A percentile compares a stretch with the other conserved stretches of the same genome.
Conservation (phyloP, 2,329 filamentous ascomycete genomes). For the Rosellinia necatrix region DNA sequence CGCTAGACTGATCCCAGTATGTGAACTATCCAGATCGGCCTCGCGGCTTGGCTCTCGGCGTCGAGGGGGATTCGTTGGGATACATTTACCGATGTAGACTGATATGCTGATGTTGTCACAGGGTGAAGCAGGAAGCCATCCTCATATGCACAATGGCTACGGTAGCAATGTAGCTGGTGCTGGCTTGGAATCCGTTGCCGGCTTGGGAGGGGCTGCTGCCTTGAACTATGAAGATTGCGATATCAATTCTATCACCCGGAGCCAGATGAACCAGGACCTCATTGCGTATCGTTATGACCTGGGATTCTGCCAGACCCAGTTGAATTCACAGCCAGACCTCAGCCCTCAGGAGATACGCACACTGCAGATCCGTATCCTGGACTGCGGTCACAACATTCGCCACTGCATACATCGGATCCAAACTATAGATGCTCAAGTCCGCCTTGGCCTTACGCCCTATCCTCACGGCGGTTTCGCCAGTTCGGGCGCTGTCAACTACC, state of each 20-base stretch:
- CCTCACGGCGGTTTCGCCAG: background rate
- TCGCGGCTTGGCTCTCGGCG: background rate
- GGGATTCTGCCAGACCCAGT: slow-evolving; percentile 46
- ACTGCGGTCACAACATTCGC: slow-evolving; percentile 51
- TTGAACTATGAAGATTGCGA: slow-evolving; percentile 38
- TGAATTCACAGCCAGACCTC: slow-evolving; percentile 40
- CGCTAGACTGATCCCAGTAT: slow-evolving; percentile 18
- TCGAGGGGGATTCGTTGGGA: too few relatives aligned
- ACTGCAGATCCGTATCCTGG: slow-evolving; percentile 49
- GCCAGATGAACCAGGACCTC: slow-evolving; percentile 50
- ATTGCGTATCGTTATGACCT: slow-evolving; percentile 49
- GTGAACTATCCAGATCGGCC: background rate
- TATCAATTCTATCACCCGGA: slow-evolving; percentile 39
- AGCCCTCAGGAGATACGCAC: slow-evolving; percentile 48
- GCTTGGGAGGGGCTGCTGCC: background rate
- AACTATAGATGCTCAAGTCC: slow-evolving; percentile 42
- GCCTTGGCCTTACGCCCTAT: slow-evolving; percentile 20
- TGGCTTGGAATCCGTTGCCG: background rate
- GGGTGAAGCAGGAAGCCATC: too few relatives aligned
- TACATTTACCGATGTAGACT: too few relatives aligned
- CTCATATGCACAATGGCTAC: slow-evolving; percentile 15
- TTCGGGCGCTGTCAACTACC: slow-evolving; percentile 11
- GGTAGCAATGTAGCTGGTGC: background rate
- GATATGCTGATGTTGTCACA: too few relatives aligned
- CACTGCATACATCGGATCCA: slow-evolving; percentile 49